Evolutionary conservation across 805 yeast species (phyloP), one percentile per base, ranked within the genome.

Genomic region (Wickerhamiella cacticola): DNA sequence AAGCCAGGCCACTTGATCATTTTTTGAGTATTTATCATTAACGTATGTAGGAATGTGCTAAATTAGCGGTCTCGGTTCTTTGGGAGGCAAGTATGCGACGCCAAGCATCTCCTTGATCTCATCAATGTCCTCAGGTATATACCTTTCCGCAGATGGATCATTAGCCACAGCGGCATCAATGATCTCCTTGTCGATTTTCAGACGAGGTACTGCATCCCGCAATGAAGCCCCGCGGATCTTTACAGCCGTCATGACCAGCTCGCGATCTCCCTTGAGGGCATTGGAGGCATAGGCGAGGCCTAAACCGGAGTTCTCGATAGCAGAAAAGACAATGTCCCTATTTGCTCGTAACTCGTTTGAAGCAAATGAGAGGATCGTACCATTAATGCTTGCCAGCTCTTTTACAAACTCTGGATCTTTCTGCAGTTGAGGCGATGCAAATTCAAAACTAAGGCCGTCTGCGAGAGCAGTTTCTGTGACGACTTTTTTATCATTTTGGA

Each of bases 191-290:
- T 43, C 46, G 22, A 43, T 43, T 16, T 34, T 34, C 15, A 34
- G 38, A n/a, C 46, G 39, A 12, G 46, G 46, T 12, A 43, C 15
- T 5, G 46, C 46, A 13, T 43, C 46, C 6, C 46, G 23, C 31
- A 43, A 33, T 13, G 38, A 23, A 16, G 46, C 26, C 5, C 46
- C 46, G 33, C 46, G 46, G 28, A 22, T 34, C 21, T 10, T 7
- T 12, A 44, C 47, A n/a, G 47, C 38, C 15, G 47, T 35, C 47
- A 44, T 16, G 18, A 44, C 47, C 19, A 44, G 22, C 25, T 44
- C 47, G 18, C 41, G 47, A 22, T 44, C 41, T n/a, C 41, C 41
- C 41, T 44, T 44, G 41, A 44, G 47, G 12, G 22, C 35, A n/a
- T 44, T 35, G 15, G 41, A 35, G 3, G 47, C 47, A 15, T 44